Conservation (phyloP, 805 yeast genomes). For the Blastobotrys muscicola region DNA sequence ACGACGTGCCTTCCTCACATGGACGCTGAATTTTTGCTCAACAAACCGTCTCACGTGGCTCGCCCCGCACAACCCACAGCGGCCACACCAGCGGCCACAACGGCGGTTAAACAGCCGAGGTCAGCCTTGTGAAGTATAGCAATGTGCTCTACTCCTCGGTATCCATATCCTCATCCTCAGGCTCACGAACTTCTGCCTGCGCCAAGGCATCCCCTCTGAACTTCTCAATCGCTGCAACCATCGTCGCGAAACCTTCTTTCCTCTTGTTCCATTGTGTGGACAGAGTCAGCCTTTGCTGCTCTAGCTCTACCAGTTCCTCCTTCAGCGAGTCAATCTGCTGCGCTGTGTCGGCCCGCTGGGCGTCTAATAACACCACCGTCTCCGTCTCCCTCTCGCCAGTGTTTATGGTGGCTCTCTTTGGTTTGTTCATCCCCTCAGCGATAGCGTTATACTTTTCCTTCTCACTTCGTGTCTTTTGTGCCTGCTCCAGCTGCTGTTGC, state of each 20-base stretch:
- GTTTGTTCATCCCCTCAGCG: conserved; percentile 14
- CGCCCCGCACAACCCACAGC: too few species aligned
- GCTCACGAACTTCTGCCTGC: conserved; percentile 8
- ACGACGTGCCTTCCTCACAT: too few species aligned
- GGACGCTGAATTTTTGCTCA: too few species aligned
- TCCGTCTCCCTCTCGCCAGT: conserved; percentile 6
- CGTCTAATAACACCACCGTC: conserved; percentile 15
- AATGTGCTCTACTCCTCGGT: neutral
- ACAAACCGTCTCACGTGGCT: too few species aligned
- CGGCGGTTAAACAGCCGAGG: too few species aligned
- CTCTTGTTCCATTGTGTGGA: conserved; percentile 17
- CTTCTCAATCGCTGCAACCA: conserved; percentile 16
- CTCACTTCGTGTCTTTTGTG: conserved; percentile 15
- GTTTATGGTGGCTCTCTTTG: conserved; percentile 13
- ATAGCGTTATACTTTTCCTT: conserved; percentile 19
- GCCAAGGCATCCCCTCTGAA: conserved; percentile 17
- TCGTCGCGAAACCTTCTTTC: conserved; percentile 15
- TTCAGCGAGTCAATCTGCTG: conserved; percentile 12
- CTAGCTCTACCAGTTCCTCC: conserved; percentile 20
- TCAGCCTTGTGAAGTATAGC: too few species aligned
- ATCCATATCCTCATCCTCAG: conserved; percentile 5
- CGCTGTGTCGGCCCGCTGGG: conserved; percentile 16
- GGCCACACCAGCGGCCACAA: too few species aligned
- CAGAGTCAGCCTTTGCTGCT: conserved; percentile 10
- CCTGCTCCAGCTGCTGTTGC: conserved; percentile 10